phyloP scores from a whole-genome alignment of 805 yeast species.

The Yarrowia sp. region DNA sequence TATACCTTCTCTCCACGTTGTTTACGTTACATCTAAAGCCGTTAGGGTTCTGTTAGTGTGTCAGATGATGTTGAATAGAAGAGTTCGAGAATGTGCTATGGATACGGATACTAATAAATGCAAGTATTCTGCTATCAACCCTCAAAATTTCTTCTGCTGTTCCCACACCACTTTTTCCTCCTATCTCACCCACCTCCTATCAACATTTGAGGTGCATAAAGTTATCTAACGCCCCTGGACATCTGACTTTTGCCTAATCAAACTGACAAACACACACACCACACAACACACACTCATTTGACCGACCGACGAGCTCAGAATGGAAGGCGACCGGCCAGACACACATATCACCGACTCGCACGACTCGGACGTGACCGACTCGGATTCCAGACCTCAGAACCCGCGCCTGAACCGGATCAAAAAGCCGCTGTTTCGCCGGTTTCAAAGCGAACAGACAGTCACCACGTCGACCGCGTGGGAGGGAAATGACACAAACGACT shows the following conservation, averaged over 20 bases:
- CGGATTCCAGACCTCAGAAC: background rate
- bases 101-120: too few relatives aligned
- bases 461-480: conserved; percentile 3
- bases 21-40: conserved; percentile 5
- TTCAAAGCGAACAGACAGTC: conserved; percentile 19
- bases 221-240: conserved; percentile 37
- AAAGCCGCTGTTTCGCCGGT: conserved; percentile 21
- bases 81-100: too few relatives aligned
- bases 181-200: background rate
- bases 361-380: conserved; percentile 34
- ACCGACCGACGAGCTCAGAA: too few relatives aligned
- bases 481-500: conserved; percentile 8
- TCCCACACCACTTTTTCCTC: too few relatives aligned
- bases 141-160: too few relatives aligned
- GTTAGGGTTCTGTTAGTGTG: background rate
- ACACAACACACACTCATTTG: background rate
- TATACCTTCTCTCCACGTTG: background rate
- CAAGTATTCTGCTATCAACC: too few relatives aligned
- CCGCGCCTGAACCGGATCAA: conserved; percentile 4
- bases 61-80: too few relatives aligned
- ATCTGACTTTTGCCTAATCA: conserved; percentile 29
- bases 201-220: conserved; percentile 30
- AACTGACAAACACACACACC: too few relatives aligned
- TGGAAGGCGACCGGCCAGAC: background rate
- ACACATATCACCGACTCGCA: background rate